A percentile compares a stretch with the other conserved stretches of the same genome.
Conservation (phyloP, 129 eudicot species). For the Chrysanthemum seticuspe region DNA sequence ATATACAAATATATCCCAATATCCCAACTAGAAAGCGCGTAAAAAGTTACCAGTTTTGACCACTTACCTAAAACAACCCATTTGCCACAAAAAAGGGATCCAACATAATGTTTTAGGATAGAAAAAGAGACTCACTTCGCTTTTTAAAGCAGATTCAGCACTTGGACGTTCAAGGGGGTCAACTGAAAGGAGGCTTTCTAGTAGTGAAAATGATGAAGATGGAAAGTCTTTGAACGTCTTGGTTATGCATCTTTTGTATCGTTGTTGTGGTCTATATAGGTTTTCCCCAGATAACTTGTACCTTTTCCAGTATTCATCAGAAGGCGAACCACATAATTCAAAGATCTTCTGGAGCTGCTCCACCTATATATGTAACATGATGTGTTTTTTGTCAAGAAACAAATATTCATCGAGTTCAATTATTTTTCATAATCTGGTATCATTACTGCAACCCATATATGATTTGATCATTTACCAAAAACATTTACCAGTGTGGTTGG, state of each 20-base stretch:
- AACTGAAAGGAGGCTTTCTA: conserved; percentile 63
- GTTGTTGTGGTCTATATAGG: conserved; percentile 44
- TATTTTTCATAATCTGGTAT: too few species aligned
- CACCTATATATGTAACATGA: conserved; percentile 30
- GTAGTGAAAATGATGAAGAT: conserved; percentile 48
- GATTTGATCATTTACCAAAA: too few species aligned
- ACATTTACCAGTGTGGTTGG: too few species aligned
- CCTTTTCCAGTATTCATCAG: conserved; percentile 63
- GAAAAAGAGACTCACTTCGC: conserved; percentile 41
- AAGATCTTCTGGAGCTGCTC: conserved; percentile 70
- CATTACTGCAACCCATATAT: too few species aligned
- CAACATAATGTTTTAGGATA: background rate
- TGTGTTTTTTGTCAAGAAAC: background rate
- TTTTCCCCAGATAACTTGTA: conserved; percentile 58
- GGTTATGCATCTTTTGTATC: conserved; percentile 45
- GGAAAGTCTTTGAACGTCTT: conserved; percentile 53
- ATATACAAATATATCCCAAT: too few species aligned
- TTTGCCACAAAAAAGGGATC: too few species aligned
- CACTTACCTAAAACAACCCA: too few species aligned
- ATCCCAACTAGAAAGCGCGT: too few species aligned
- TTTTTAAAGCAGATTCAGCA: conserved; percentile 54
- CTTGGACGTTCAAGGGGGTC: conserved; percentile 58
- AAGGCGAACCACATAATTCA: conserved; percentile 60
- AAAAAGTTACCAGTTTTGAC: too few species aligned
- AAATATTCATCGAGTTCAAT: too few species aligned